These are phyloP conservation scores for Pythium aquatile DNA, from an alignment of 352 stramenopile species.

Conservation along the genomic window DNA sequence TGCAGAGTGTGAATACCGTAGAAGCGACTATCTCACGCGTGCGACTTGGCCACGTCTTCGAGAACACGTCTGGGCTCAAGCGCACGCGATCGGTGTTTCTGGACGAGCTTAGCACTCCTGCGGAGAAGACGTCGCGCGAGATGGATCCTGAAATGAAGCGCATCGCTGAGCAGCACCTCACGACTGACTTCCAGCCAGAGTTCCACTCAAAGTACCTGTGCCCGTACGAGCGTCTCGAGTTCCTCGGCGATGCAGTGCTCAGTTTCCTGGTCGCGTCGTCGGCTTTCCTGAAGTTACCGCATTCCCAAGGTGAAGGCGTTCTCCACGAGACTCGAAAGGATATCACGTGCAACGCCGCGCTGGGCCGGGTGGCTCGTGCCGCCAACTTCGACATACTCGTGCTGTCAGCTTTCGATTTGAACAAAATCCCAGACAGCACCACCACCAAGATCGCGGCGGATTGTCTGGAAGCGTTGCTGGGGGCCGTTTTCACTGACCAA, in stretches of 20 bases:
- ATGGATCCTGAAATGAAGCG: constrained; percentile 49
- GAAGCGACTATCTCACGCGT: constrained; percentile 77
- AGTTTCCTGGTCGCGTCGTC: constrained; percentile 81
- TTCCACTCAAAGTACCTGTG: constrained; percentile 77
- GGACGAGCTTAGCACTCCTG: constrained; percentile 28
- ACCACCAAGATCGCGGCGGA: constrained; percentile 81
- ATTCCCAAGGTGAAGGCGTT: constrained; percentile 54
- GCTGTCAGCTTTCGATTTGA: constrained; percentile 67
- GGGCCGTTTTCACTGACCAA: constrained; percentile 81
- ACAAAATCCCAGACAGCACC: constrained; percentile 43
- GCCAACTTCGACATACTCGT: constrained; percentile 77
- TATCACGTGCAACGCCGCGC: constrained; percentile 73
- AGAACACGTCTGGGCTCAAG: constrained; percentile 60
- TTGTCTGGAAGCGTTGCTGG: constrained; percentile 79
- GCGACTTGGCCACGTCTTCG: constrained; percentile 68
- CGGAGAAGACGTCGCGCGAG: constrained; percentile 19
- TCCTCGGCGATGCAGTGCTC: constrained; percentile 82
- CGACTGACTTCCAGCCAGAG: constrained; percentile 69
- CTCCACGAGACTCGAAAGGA: constrained; percentile 70
- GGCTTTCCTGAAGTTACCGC: constrained; percentile 74
- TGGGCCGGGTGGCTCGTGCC: constrained; percentile 72
- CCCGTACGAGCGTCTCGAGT: constrained; percentile 83
- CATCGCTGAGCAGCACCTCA: constrained; percentile 59
- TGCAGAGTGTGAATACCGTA: constrained; percentile 83
- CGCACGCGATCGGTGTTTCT: constrained; percentile 51